phyloP scores from a whole-genome alignment of 1,139 yeast genomes.

The Suhomyces atakaporum region DNA sequence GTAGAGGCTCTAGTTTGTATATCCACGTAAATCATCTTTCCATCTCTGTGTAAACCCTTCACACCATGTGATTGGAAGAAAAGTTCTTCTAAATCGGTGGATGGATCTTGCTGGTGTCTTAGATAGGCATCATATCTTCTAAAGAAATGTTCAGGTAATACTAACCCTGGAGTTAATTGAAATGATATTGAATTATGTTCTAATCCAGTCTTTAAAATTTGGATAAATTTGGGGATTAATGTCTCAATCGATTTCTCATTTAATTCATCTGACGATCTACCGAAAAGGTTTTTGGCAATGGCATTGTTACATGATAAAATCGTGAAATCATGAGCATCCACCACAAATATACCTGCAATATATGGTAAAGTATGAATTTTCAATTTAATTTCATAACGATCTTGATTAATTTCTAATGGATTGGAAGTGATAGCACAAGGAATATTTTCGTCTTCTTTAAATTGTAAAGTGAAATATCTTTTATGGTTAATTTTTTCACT shows the following conservation, averaged over 20 bases:
- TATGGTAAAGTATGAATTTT: slow-evolving; percentile 79
- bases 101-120: slow-evolving; percentile 17
- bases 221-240: slow-evolving; percentile 66
- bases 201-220: slow-evolving; percentile 52
- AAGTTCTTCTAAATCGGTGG: slow-evolving; percentile 27
- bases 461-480: slow-evolving; percentile 63
- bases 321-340: slow-evolving; percentile 50
- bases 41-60: slow-evolving; percentile 69
- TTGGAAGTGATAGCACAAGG: slow-evolving; percentile 75
- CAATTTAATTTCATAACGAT: slow-evolving; percentile 47
- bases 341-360: slow-evolving; percentile 81
- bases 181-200: slow-evolving; percentile 39
- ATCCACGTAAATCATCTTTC: slow-evolving; percentile 64
- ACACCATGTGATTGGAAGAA: slow-evolving; percentile 68
- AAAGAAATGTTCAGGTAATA: slow-evolving; percentile 87
- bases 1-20: slow-evolving; percentile 76
- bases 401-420: slow-evolving; percentile 46
- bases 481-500: slow-evolving; percentile 53
- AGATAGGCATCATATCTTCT: slow-evolving; percentile 53
- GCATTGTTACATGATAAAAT: slow-evolving; percentile 76
- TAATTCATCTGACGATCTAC: slow-evolving; percentile 53
- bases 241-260: slow-evolving; percentile 52
- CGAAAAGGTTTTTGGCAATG: slow-evolving; percentile 77
- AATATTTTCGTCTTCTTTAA: slow-evolving; percentile 43
- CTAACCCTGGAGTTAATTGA: slow-evolving; percentile 53